A percentile compares a stretch with the other conserved stretches of the same genome.
Conservation (phyloP, 805 yeast genomes). For the Priceomyces medius region DNA sequence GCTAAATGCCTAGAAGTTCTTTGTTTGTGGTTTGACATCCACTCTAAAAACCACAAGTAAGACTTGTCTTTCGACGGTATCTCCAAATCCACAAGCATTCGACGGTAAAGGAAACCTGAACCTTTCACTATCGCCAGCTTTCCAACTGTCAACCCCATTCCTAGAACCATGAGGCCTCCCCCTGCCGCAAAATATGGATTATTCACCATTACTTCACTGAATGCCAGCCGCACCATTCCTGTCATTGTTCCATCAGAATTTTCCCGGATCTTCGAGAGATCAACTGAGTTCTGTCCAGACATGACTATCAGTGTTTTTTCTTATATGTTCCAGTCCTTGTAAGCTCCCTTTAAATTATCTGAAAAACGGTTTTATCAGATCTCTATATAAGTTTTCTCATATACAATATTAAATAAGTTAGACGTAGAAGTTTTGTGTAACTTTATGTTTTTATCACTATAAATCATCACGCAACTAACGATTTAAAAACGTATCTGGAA, state of each 20-base stretch:
- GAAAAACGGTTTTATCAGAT: no score
- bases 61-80: slow-evolving; percentile 92
- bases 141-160: slow-evolving; percentile 81
- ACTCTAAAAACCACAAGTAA: slow-evolving; percentile 90
- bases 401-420: no score
- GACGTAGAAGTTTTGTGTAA: neutral
- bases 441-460: neutral
- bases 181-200: slow-evolving; percentile 99
- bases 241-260: slow-evolving; percentile 36
- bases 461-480: neutral
- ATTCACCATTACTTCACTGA: slow-evolving; percentile 55
- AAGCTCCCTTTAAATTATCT: no score
- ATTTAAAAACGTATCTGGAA: neutral
- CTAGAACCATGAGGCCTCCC: slow-evolving; percentile 93
- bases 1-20: slow-evolving; percentile 80
- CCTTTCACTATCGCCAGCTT: slow-evolving; percentile 65
- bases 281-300: neutral
- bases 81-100: slow-evolving; percentile 86
- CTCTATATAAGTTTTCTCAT: no score
- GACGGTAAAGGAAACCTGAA: slow-evolving; percentile 71
- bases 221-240: slow-evolving; percentile 37
- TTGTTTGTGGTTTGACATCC: slow-evolving; percentile 86
- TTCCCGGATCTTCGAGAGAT: neutral
- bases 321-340: neutral
- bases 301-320: neutral